phyloP scores from a whole-genome alignment of 1,139 yeast species.

The Magnusiomyces clavatus region DNA sequence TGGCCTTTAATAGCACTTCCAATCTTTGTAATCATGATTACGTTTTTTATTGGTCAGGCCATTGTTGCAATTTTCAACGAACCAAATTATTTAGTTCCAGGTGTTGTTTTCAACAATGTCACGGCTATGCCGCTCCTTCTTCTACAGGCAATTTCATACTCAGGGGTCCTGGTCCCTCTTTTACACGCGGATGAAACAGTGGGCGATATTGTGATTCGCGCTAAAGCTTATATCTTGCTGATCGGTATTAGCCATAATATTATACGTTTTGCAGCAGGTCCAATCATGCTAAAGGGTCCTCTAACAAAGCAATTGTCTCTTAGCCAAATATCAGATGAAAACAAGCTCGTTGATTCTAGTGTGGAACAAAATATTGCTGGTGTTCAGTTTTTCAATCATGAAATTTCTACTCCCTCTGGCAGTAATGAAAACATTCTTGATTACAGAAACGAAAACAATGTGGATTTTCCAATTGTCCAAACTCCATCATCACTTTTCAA shows the following conservation, averaged over 20 bases:
- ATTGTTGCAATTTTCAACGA: constrained; percentile 14
- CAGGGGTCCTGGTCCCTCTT: constrained; percentile 17
- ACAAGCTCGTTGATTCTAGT: too few relatives aligned
- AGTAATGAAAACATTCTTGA: too few relatives aligned
- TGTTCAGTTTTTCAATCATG: too few relatives aligned
- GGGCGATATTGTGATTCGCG: constrained; percentile 16
- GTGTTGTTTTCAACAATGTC: constrained; percentile 21
- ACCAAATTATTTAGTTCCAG: constrained; percentile 19
- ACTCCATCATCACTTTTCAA: too few relatives aligned
- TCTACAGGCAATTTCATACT: constrained; percentile 17
- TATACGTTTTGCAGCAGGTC: constrained; percentile 21
- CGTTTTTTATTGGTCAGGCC: constrained; percentile 15
- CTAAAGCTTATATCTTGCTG: constrained; percentile 18
- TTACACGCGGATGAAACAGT: constrained; percentile 16
- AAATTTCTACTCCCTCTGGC: too few relatives aligned
- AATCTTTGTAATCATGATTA: constrained; percentile 10
- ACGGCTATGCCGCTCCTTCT: constrained; percentile 20
- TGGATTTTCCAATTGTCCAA: too few relatives aligned
- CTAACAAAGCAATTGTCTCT: too few relatives aligned
- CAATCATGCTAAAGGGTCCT: constrained; percentile 15
- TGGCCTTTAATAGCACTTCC: constrained; percentile 20
- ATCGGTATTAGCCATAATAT: constrained; percentile 19
- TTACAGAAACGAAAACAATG: too few relatives aligned
- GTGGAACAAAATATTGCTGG: too few relatives aligned
- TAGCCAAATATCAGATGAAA: too few relatives aligned